Evolutionary conservation across 495 filamentous ascomycete species (phyloP).

Genomic region (Platismatia glauca): DNA sequence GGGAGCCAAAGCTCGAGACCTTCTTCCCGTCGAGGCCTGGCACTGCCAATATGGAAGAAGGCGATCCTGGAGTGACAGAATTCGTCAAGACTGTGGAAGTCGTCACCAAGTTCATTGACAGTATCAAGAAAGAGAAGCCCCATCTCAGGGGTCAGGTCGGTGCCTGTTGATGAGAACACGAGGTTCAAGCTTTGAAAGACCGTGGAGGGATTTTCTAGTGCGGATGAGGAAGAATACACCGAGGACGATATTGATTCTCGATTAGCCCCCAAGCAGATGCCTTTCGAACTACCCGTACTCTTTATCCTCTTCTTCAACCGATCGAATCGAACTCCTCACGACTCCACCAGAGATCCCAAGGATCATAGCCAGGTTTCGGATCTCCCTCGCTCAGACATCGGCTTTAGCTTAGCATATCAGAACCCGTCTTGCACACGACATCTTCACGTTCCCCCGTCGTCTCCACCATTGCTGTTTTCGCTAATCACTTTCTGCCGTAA

Average conservation of each 20-base stretch:
- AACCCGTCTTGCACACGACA: not conserved
- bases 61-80: constrained; percentile 16
- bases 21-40: constrained; percentile 37
- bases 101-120: constrained; percentile 28
- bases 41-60: not conserved
- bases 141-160: not conserved
- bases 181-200: too few species aligned
- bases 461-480: constrained; percentile 17
- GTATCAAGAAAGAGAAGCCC: constrained; percentile 8
- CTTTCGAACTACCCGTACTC: too few species aligned
- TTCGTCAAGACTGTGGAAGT: constrained; percentile 30
- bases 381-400: not conserved
- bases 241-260: too few species aligned
- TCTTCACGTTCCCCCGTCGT: constrained; percentile 20
- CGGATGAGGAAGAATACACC: too few species aligned
- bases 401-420: not conserved
- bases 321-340: too few species aligned
- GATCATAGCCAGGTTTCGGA: too few species aligned
- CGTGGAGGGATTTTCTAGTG: too few species aligned
- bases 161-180: not conserved
- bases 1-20: constrained; percentile 33
- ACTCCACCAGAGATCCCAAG: too few species aligned
- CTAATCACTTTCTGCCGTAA: constrained; percentile 49
- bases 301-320: too few species aligned
- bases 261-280: too few species aligned